Base-by-base conservation (phyloP, 805 yeast species). In the Clavispora fructus region DNA sequence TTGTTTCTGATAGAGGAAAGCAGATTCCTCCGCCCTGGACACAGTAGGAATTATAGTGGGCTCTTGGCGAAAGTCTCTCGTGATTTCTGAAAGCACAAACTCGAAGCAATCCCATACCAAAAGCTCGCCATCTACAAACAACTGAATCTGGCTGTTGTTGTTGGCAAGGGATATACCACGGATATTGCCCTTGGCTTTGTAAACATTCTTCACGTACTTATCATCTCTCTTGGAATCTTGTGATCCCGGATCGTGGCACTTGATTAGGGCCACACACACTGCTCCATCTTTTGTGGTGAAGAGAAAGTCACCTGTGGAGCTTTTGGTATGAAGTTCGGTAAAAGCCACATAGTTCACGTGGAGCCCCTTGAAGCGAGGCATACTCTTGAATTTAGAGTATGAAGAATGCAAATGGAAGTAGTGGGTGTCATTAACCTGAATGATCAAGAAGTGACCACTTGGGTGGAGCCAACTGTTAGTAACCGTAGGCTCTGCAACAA, bases 341-440 rank as follows among this genome's bases (percentile, higher is more conserved):
- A 69, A 64, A 2, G 55, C 57, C 26, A 71, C 48, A 19, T 49
- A 49, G 13, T 44, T 23, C 63, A 73, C 59, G 55, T 67, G 62
- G 12, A 71, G 45, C 7, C 78, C 77, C 48, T 73, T 77, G 46
- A 83, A 59, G 46, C 79, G 75, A 8, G 71, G 51, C 28, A 84
- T 60, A 13, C 60, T 59, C 47, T 73, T 73, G 51, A 74, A 71
- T 14, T 65, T 68, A 2, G 62, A 58, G 10, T 77, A 62, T 4
- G 63, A 62, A n/a, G 60, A 56, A 54, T 77, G 72, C 33, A 78
- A 57, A 50, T 78, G 79, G 55, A 63, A 79, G 54, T 74, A 60
- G 7, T 43, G 49, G 5, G 54, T 45, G 14, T 51, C 37, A 40
- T 58, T 60, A 8, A 61, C 45, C 43, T 67, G 72, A 11, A 62